These are phyloP conservation scores for Simplicillium aogashimaense DNA, from an alignment of 2,329 filamentous ascomycete genomes.

Conservation along the genomic window DNA sequence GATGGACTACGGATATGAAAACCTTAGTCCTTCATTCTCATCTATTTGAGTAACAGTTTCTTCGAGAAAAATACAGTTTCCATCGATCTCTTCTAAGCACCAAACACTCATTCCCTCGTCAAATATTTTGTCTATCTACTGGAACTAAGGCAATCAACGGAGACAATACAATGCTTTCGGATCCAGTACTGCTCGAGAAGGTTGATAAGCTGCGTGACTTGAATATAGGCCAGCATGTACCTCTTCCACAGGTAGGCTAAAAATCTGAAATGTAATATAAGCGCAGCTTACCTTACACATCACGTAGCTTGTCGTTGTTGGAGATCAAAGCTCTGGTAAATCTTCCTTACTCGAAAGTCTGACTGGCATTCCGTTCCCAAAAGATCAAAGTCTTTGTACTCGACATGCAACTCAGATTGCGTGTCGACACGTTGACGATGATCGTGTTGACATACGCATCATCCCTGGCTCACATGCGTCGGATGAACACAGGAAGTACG, in stretches of 20 bases:
- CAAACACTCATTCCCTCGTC: no score
- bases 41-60: no score
- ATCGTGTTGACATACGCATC: conserved; percentile 31
- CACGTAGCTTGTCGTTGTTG: conserved; percentile 17
- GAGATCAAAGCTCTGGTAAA: conserved; percentile 22
- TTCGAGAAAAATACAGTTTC: no score
- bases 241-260: conserved; percentile 6
- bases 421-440: conserved; percentile 21
- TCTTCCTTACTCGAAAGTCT: conserved; percentile 21
- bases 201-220: conserved; percentile 17
- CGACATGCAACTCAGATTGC: conserved; percentile 18
- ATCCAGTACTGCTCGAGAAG: conserved; percentile 6
- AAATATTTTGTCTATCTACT: no score
- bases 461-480: conserved; percentile 18
- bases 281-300: no score
- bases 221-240: conserved; percentile 13
- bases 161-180: no score
- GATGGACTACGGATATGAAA: no score
- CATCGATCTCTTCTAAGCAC: no score
- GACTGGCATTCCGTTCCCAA: conserved; percentile 20
- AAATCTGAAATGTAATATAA: no score
- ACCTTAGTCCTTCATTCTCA: no score
- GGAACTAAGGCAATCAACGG: no score
- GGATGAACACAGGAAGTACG: conserved; percentile 4
- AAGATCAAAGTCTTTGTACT: conserved; percentile 17